Conservation (phyloP, 2,329 filamentous ascomycete genomes). For the Diaporthe sp. region DNA sequence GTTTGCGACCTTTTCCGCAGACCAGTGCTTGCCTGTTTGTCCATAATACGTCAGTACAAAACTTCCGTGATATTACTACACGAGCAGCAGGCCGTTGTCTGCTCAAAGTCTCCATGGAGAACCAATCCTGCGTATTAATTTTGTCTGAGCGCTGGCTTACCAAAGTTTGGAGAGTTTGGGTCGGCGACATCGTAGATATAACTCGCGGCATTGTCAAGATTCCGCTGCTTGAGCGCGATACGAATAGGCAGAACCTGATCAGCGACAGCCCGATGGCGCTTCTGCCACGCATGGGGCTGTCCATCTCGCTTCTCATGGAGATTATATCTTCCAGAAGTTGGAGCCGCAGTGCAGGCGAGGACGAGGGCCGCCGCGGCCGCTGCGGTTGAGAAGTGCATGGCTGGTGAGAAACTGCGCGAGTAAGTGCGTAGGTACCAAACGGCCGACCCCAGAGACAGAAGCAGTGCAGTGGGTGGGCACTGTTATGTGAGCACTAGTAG, state of each 20-base stretch:
- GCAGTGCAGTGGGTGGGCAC: background rate
- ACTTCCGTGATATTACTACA: slow-evolving; percentile 39
- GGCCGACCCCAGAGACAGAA: too few relatives aligned
- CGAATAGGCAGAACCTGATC: slow-evolving; percentile 39
- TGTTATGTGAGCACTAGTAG: too few relatives aligned
- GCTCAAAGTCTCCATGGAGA: background rate
- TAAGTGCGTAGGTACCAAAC: background rate
- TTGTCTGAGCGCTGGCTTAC: background rate
- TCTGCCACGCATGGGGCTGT: slow-evolving; percentile 36
- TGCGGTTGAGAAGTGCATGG: slow-evolving; percentile 32
- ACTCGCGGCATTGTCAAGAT: slow-evolving; percentile 34
- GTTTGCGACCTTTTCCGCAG: slow-evolving; percentile 52
- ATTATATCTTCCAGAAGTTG: slow-evolving; percentile 32
- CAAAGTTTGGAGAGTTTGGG: slow-evolving; percentile 38
- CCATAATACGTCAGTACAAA: slow-evolving; percentile 50
- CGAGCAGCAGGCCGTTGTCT: background rate
- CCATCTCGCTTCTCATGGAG: slow-evolving; percentile 40
- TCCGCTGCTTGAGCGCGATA: slow-evolving; percentile 36
- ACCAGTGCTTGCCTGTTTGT: slow-evolving; percentile 54
- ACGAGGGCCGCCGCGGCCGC: slow-evolving; percentile 30
- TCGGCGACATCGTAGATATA: slow-evolving; percentile 38
- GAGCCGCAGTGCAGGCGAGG: slow-evolving; percentile 28
- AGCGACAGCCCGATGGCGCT: slow-evolving; percentile 24
- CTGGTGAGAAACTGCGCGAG: background rate
- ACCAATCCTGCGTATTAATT: background rate